These are phyloP conservation scores for Trifolium repens DNA, from an alignment of 306 rosid species.

Conservation along the genomic window DNA sequence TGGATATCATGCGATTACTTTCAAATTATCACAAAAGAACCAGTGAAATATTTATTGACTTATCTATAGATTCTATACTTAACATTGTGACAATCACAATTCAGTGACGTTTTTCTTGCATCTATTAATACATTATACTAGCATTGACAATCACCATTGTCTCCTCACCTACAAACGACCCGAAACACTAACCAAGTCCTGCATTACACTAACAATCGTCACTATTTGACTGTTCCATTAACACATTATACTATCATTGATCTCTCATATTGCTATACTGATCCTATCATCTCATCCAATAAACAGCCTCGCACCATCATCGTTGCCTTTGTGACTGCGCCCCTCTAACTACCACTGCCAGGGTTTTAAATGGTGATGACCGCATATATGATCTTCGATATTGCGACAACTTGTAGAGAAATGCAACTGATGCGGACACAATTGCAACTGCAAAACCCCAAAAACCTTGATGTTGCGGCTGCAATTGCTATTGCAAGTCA, in stretches of 20 bases:
- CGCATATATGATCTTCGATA: not conserved
- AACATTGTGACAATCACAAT: not conserved
- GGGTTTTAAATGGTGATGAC: not conserved
- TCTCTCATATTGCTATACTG: not conserved
- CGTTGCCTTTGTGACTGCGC: not conserved
- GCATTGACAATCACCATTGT: not conserved
- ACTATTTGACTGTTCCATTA: not conserved
- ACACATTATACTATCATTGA: not conserved
- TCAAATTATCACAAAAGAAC: not conserved
- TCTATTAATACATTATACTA: no score
- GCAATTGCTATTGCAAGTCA: not conserved
- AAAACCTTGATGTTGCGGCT: not conserved
- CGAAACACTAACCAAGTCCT: conserved; percentile 15
- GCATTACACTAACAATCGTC: conserved; percentile 6
- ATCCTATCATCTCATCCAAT: not conserved
- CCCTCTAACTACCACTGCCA: not conserved
- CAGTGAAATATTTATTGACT: not conserved
- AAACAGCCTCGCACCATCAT: not conserved
- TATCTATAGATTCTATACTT: conserved; percentile 28
- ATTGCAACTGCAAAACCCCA: not conserved
- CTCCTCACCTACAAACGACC: not conserved
- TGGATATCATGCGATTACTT: conserved; percentile 3
- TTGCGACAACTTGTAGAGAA: not conserved
- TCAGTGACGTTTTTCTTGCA: not conserved
- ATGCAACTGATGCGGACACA: not conserved